These are phyloP conservation scores for Luffa acutangula DNA, from an alignment of 306 rosid genomes.

Conservation along the genomic window DNA sequence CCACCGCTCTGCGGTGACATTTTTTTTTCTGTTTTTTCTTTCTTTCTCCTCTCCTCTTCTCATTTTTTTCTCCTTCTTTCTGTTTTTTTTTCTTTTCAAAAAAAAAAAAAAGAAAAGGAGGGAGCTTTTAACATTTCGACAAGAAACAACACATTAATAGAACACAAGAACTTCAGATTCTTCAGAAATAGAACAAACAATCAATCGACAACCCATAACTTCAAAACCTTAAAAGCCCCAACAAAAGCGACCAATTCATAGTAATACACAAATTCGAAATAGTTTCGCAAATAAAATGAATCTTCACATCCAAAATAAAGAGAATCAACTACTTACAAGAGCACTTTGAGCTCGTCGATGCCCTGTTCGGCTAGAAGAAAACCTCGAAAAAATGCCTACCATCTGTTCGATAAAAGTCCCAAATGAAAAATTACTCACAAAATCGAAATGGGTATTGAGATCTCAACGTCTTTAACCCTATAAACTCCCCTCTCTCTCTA, in stretches of 20 bases:
- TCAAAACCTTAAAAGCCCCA: background rate
- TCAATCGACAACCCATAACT: background rate
- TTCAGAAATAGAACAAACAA: background rate
- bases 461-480: background rate
- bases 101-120: background rate
- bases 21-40: too few relatives aligned
- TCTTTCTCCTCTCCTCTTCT: too few relatives aligned
- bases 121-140: background rate
- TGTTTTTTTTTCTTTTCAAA: too few relatives aligned
- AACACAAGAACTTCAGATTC: background rate
- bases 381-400: constrained; percentile 95
- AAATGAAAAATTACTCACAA: constrained; percentile 8
- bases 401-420: constrained; percentile 21
- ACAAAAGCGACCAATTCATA: background rate
- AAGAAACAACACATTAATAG: background rate
- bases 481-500: background rate
- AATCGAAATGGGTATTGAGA: background rate
- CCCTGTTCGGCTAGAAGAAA: constrained; percentile 50
- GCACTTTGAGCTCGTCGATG: constrained; percentile 98
- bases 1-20: too few relatives aligned
- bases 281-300: background rate
- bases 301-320: background rate
- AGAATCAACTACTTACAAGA: constrained; percentile 37
- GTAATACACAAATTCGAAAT: background rate
- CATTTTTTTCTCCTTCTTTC: too few relatives aligned